Percentiles rank a stretch among this genome's conserved stretches.
Evolutionary conservation across 306 rosid species (phyloP).

Genomic region (Canavalia gladiata): DNA sequence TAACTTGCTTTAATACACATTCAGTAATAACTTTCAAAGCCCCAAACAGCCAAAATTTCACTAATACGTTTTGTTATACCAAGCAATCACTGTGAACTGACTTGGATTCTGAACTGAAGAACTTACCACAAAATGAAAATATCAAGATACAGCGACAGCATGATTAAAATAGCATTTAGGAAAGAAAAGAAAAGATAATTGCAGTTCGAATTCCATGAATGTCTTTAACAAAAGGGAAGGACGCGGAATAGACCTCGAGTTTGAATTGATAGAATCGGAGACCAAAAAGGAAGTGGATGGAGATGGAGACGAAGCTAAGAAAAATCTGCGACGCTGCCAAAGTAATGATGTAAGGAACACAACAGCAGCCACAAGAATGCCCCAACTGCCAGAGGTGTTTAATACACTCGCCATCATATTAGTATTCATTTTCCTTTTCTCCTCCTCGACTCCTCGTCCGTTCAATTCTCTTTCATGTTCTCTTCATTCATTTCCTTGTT

Average conservation of each 20-base stretch:
- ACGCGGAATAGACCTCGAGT: slow-evolving; percentile 34
- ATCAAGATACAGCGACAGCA: neutral
- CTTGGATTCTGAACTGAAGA: slow-evolving; percentile 13
- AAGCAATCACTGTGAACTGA: neutral
- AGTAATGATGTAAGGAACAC: slow-evolving; percentile 55
- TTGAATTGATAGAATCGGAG: slow-evolving; percentile 51
- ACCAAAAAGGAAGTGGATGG: slow-evolving; percentile 37
- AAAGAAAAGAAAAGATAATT: neutral
- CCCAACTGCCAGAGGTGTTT: slow-evolving; percentile 63
- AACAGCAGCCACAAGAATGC: slow-evolving; percentile 51
- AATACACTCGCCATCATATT: neutral
- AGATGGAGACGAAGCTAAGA: slow-evolving; percentile 44
- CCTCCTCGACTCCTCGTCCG: slow-evolving; percentile 23
- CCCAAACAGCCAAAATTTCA: slow-evolving; percentile 32
- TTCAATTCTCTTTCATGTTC: neutral
- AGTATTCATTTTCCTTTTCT: neutral
- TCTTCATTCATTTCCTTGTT: neutral
- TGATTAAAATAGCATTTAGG: no score
- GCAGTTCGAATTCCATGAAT: neutral
- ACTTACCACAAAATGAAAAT: slow-evolving; percentile 3
- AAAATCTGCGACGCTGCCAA: slow-evolving; percentile 54
- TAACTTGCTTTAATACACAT: neutral
- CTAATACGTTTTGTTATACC: neutral
- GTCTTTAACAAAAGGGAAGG: neutral
- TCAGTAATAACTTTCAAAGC: neutral